Evolutionary conservation across 2,329 filamentous ascomycete genomes (phyloP), one percentile per base, ranked within the genome.

Genomic region (Calonectria ilicicola): DNA sequence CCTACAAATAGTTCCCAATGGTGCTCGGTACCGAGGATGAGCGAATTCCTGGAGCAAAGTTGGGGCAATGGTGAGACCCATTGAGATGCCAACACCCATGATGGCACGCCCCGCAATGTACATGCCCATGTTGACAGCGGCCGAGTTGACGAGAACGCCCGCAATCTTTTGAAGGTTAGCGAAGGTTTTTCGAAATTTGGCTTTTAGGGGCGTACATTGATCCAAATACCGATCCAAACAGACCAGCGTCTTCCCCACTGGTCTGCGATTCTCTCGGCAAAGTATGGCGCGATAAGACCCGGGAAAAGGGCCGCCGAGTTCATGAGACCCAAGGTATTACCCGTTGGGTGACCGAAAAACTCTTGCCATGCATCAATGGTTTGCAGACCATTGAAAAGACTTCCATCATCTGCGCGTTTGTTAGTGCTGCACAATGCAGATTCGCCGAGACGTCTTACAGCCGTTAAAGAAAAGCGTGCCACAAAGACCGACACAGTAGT

Each of bases 321-420:
- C 58, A 62, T 62, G 14, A 62, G 58, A n/a, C 58, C 58, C 8
- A 62, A 15, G 5, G 23, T 62, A 14, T 44, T 62, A 12, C 58
- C 58, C 12, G 15, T 62, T 1, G 58, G 58, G n/a, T 62, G 58
- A 7, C 58, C 58, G 9, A 62, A 62, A 19, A 62, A 62, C n/a
- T 62, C 58, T 29, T 62, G 58, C 58, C 58, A 62, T 14, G 58
- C 58, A 42, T 62, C 58, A 15, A 62, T 44, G 15, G 58, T 62
- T 10, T 62, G 58, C 3, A 62, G 38, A 3, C 21, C 21, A 21
- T 62, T 62, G 58, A 62, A 62, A 26, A 62, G 58, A 19, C 58
- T 62, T 14, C 58, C 21, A 44, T 62, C 58, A 44, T 62, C 58
- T 62, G 40, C 15, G 40, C 15, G 23, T 19, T 10, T 26, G 21